Conservation (phyloP, 768 basidiomycete species). For the Pisolithus microcarpus region DNA sequence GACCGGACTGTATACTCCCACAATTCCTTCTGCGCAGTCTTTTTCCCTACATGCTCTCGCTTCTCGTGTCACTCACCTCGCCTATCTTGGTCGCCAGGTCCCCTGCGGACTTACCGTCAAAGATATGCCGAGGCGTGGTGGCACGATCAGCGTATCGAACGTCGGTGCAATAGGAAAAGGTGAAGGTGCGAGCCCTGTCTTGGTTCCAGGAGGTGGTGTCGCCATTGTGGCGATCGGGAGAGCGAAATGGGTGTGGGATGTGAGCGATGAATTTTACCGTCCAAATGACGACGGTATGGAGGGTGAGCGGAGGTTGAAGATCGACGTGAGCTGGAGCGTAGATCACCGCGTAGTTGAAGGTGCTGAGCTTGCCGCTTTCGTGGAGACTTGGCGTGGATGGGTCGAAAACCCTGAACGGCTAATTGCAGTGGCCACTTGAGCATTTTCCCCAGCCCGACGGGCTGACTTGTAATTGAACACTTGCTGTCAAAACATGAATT, state of each 20-base stretch:
- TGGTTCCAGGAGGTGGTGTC: constrained; percentile 77
- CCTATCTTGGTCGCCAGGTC: constrained; percentile 57
- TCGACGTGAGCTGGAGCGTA: constrained; percentile 74
- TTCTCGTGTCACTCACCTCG: constrained; percentile 52
- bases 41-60: constrained; percentile 56
- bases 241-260: constrained; percentile 73
- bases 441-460: constrained; percentile 14
- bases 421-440: constrained; percentile 44
- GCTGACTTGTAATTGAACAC: background rate
- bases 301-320: constrained; percentile 49
- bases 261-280: constrained; percentile 35
- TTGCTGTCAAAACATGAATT: no score
- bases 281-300: background rate
- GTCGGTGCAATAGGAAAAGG: constrained; percentile 75
- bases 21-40: constrained; percentile 48
- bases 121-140: constrained; percentile 71
- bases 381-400: constrained; percentile 76
- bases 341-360: constrained; percentile 88
- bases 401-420: constrained; percentile 70
- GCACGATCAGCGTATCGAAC: constrained; percentile 76
- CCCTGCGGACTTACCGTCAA: constrained; percentile 56
- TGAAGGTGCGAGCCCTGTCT: constrained; percentile 62
- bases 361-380: constrained; percentile 82
- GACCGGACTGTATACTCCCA: constrained; percentile 79
- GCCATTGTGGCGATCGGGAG: constrained; percentile 79